A percentile compares a stretch with the other conserved stretches of the same genome.
These are phyloP conservation scores for Myxozyma neglecta DNA, from an alignment of 805 yeast genomes.

Conservation along the genomic window DNA sequence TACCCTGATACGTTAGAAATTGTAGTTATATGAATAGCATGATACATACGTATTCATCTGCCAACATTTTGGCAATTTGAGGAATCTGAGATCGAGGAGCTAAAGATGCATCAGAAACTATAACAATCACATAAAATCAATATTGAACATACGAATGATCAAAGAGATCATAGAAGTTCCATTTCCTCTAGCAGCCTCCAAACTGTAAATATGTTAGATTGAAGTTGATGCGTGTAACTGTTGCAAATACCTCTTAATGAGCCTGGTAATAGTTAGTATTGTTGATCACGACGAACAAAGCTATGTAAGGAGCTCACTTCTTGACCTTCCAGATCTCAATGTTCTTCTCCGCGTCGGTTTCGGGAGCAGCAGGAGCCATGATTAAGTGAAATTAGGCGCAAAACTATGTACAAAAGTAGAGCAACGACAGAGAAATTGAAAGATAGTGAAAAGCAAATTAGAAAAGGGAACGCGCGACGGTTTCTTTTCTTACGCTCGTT, in stretches of 20 bases:
- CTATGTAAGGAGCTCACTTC: conserved; percentile 46
- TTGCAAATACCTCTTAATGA: conserved; percentile 36
- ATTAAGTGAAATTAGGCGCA: conserved; percentile 13
- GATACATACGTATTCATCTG: conserved; percentile 76
- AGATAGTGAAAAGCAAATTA: too few species aligned
- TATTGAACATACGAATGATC: conserved; percentile 52
- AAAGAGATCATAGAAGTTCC: conserved; percentile 99
- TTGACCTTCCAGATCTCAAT: conserved; percentile 99
- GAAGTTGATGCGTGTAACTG: not conserved
- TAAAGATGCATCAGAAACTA: not conserved
- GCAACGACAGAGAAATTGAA: too few species aligned
- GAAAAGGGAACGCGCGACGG: too few species aligned
- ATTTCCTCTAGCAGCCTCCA: conserved; percentile 93
- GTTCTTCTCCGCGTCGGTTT: conserved; percentile 88
- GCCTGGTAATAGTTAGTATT: conserved; percentile 17
- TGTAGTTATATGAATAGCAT: not conserved
- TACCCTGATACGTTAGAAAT: conserved; percentile 51
- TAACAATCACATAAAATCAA: not conserved
- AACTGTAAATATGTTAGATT: conserved; percentile 41
- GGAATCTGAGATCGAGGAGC: conserved; percentile 93
- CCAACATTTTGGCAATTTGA: conserved; percentile 81
- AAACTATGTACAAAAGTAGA: not conserved
- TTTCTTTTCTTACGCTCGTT: too few species aligned
- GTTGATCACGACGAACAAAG: not conserved
- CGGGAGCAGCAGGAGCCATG: conserved; percentile 43